phyloP scores from a whole-genome alignment of 768 basidiomycete species.

The Podaxis mareebaensis region DNA sequence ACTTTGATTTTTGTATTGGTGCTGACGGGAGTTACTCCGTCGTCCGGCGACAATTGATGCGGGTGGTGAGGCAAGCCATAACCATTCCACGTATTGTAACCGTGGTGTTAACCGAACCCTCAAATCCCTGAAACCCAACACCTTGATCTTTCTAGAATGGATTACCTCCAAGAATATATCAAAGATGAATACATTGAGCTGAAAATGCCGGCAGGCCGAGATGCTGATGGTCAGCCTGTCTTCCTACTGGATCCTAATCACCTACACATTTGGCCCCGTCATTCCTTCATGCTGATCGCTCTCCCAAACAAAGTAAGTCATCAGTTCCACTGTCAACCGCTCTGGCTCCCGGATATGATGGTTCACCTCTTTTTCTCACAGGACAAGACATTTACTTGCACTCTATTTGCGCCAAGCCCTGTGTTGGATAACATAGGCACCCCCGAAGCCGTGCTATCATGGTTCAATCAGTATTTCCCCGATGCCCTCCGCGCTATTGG shows the following conservation, averaged over 20 bases:
- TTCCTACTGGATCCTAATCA: slow-evolving; percentile 93
- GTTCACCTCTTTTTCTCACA: slow-evolving; percentile 38
- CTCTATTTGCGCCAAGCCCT: slow-evolving; percentile 84
- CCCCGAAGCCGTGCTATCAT: slow-evolving; percentile 56
- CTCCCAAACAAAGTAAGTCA: slow-evolving; percentile 88
- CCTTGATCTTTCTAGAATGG: slow-evolving; percentile 63
- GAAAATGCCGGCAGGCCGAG: slow-evolving; percentile 83
- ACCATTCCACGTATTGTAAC: not conserved
- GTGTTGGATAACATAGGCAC: slow-evolving; percentile 70
- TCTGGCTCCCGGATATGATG: not conserved
- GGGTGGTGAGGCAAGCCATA: slow-evolving; percentile 73
- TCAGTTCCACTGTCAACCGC: slow-evolving; percentile 9
- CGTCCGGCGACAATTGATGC: slow-evolving; percentile 93
- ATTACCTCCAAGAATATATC: slow-evolving; percentile 94
- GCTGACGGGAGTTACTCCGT: slow-evolving; percentile 95
- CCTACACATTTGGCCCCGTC: slow-evolving; percentile 98
- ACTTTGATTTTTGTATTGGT: slow-evolving; percentile 84
- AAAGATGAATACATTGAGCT: slow-evolving; percentile 96
- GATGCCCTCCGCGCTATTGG: slow-evolving; percentile 89
- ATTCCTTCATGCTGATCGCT: slow-evolving; percentile 99
- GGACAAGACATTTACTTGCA: slow-evolving; percentile 98
- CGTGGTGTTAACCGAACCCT: not conserved
- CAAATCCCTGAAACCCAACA: slow-evolving; percentile 32
- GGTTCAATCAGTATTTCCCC: slow-evolving; percentile 85
- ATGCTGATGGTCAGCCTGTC: slow-evolving; percentile 56